Conservation (phyloP, 805 yeast genomes). For the Cephaloascus albidus region DNA sequence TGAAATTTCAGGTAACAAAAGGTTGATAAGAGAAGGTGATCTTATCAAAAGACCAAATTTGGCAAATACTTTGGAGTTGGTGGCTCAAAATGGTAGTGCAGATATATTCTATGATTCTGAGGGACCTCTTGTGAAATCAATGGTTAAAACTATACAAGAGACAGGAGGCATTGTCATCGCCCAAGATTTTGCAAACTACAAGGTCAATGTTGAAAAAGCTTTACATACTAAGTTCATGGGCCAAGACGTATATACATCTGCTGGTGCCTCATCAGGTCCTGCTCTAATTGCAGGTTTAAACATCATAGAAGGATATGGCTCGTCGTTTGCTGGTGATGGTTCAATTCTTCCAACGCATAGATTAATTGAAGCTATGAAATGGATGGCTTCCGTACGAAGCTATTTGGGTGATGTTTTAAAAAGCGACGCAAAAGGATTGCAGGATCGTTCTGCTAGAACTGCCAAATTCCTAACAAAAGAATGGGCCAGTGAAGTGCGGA, state of each 20-base stretch:
- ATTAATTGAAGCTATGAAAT: conserved; percentile 81
- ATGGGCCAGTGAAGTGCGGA: conserved; percentile 48
- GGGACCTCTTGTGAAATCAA: conserved; percentile 58
- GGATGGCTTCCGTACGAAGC: conserved; percentile 85
- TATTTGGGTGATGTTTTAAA: conserved; percentile 60
- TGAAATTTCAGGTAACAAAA: conserved; percentile 8
- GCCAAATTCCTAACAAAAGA: conserved; percentile 33
- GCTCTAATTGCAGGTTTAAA: conserved; percentile 71
- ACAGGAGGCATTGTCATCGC: conserved; percentile 60
- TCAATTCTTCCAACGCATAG: conserved; percentile 44
- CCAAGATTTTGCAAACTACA: conserved; percentile 61
- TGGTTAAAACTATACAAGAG: conserved; percentile 38
- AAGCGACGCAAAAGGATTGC: conserved; percentile 10
- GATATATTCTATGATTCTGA: conserved; percentile 78
- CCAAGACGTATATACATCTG: conserved; percentile 29
- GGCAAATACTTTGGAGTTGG: conserved; percentile 56
- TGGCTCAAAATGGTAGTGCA: conserved; percentile 72
- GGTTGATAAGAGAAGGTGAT: conserved; percentile 48
- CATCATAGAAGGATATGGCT: conserved; percentile 41
- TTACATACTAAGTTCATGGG: conserved; percentile 30
- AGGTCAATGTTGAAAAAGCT: conserved; percentile 37
- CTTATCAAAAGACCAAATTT: conserved; percentile 44
- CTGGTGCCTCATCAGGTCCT: conserved; percentile 79
- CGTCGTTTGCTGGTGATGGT: conserved; percentile 14
- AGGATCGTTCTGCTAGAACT: conserved; percentile 16